phyloP scores from a whole-genome alignment of 208 protist genomes.

The Porcisia hertigi region DNA sequence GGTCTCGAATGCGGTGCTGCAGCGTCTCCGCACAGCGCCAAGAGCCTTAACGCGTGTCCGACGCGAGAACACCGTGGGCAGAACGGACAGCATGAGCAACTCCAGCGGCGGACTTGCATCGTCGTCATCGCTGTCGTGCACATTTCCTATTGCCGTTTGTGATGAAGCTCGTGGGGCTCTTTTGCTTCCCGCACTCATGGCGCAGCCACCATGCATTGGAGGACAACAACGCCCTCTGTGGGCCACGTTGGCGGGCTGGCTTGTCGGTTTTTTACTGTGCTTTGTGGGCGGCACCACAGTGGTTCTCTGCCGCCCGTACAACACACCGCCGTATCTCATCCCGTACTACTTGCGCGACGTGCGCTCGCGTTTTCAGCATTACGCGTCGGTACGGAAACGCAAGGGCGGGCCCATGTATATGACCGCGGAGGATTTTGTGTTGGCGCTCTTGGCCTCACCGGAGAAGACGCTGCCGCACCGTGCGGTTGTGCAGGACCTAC shows the following conservation, averaged over 20 bases:
- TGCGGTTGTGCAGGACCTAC: conserved; percentile 19
- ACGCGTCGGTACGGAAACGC: conserved; percentile 70
- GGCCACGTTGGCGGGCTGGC: conserved; percentile 26
- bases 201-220: neutral
- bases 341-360: conserved; percentile 88
- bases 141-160: neutral
- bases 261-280: conserved; percentile 24
- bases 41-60: neutral
- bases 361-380: conserved; percentile 82
- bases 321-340: conserved; percentile 87
- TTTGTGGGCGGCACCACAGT: conserved; percentile 20
- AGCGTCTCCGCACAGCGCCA: neutral
- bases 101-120: neutral
- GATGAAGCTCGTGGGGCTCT: neutral
- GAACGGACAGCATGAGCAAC: neutral
- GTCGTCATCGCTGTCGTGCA: neutral
- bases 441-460: conserved; percentile 62
- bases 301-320: conserved; percentile 61
- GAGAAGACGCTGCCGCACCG: conserved; percentile 38
- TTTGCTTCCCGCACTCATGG: neutral
- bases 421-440: conserved; percentile 88
- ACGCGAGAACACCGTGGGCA: neutral
- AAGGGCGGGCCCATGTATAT: conserved; percentile 69
- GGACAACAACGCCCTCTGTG: conserved; percentile 5
- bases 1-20: neutral